These are phyloP conservation scores for Aspergillus amoenus DNA, from an alignment of 2,329 filamentous ascomycete species.

Conservation along the genomic window DNA sequence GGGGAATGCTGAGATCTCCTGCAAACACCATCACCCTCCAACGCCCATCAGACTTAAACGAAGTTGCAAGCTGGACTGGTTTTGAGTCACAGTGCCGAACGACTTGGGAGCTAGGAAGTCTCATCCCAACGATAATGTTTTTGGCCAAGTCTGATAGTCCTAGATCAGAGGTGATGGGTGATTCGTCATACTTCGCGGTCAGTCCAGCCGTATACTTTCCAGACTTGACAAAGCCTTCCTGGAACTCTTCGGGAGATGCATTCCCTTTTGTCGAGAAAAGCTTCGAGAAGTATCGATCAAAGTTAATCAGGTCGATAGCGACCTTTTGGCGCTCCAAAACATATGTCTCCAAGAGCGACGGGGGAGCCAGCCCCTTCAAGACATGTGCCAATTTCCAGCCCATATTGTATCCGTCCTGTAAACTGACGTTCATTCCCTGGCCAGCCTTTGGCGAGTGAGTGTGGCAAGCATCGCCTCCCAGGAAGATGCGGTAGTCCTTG, in stretches of 20 bases:
- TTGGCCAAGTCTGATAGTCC: slow-evolving; percentile 37
- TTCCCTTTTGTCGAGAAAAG: slow-evolving; percentile 51
- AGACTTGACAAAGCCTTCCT: slow-evolving; percentile 57
- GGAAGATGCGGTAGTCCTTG: slow-evolving; percentile 64
- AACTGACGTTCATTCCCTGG: slow-evolving; percentile 55
- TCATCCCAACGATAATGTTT: slow-evolving; percentile 47
- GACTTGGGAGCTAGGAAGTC: slow-evolving; percentile 56
- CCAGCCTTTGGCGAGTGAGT: slow-evolving; percentile 72
- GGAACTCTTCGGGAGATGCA: slow-evolving; percentile 52
- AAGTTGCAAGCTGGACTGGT: slow-evolving; percentile 51
- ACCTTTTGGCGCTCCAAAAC: slow-evolving; percentile 54
- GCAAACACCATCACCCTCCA: slow-evolving; percentile 54
- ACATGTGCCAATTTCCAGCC: slow-evolving; percentile 60
- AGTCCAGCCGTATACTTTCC: slow-evolving; percentile 62
- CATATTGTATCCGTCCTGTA: slow-evolving; percentile 63
- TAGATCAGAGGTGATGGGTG: slow-evolving; percentile 43
- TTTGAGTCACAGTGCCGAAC: slow-evolving; percentile 61
- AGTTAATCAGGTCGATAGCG: slow-evolving; percentile 60
- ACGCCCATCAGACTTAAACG: slow-evolving; percentile 53
- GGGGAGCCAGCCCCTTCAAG: slow-evolving; percentile 44
- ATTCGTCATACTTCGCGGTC: slow-evolving; percentile 55
- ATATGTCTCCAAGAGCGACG: slow-evolving; percentile 53
- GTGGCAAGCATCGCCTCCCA: slow-evolving; percentile 67
- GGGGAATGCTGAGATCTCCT: slow-evolving; percentile 41
- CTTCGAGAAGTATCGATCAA: slow-evolving; percentile 56